Percentiles rank a stretch among this genome's conserved stretches.
Evolutionary conservation across 192 early-diverging fungal species (phyloP).

Genomic region (Linnemannia schmuckeri): DNA sequence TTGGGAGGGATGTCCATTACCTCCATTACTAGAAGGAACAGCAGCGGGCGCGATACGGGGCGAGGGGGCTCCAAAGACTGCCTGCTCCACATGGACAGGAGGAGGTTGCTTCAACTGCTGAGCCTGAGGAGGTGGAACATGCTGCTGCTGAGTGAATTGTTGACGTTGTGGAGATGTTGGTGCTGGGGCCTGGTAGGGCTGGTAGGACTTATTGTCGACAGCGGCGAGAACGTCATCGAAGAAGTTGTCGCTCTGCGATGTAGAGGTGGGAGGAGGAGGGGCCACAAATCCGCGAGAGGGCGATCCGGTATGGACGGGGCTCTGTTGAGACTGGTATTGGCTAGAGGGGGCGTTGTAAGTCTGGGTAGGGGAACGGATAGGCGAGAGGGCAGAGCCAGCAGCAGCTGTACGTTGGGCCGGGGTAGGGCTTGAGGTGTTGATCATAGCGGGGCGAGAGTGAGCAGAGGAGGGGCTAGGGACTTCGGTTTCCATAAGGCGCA

Average conservation of each 20-base stretch:
- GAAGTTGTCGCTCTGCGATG: conserved; percentile 35
- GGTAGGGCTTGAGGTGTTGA: conserved; percentile 24
- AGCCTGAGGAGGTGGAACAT: conserved; percentile 7
- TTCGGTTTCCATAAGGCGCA: conserved; percentile 44
- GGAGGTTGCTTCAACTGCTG: background rate
- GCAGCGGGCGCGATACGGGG: conserved; percentile 34
- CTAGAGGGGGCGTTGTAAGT: conserved; percentile 1
- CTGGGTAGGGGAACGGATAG: conserved; percentile 25
- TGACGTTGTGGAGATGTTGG: background rate
- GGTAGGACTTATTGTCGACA: conserved; percentile 29
- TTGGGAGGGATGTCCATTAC: background rate
- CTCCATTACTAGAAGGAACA: background rate
- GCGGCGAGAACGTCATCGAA: conserved; percentile 52
- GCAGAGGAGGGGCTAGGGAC: conserved; percentile 22
- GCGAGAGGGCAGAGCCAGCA: conserved; percentile 12
- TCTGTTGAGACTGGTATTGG: conserved; percentile 23
- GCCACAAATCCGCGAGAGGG: conserved; percentile 7
- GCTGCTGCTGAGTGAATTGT: no score
- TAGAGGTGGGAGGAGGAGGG: conserved; percentile 6
- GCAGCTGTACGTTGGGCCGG: background rate
- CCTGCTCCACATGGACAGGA: conserved; percentile 8
- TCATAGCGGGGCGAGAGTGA: conserved; percentile 14
- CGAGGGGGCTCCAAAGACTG: conserved; percentile 49
- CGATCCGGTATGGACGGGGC: conserved; percentile 6
- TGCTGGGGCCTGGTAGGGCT: background rate